Base-by-base conservation (phyloP, 805 yeast genomes). In the Alloascoidea africana region DNA sequence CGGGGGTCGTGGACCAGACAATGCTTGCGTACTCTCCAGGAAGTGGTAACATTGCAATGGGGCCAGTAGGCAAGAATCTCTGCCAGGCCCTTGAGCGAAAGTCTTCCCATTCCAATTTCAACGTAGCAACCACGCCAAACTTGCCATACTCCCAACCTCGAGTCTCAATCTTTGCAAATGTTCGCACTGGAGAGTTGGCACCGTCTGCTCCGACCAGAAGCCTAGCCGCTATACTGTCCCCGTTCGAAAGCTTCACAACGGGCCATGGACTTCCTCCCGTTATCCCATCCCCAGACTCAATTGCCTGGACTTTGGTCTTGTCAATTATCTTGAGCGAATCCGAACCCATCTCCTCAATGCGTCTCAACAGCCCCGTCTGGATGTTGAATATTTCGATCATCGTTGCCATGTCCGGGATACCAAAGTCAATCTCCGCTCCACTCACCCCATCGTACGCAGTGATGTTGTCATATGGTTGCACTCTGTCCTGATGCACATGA, bases 121-220 rank as follows among this genome's bases (percentile, higher is more conserved):
- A 56, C 0, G 95, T 81, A 0, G 91, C 96, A 2, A 91, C 98
- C n/a, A 87, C 76, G 1, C 97, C 98, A 59, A 76, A 83, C 36
- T 84, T 67, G 46, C 78, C 65, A 57, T 91, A 91, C 36, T 70
- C 71, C 97, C 97, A 91, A 13, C 98, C 98, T 36, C 94, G 68
- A 2, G 93, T 73, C 51, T 76, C 77, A 39, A 91, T 86, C 2
- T 71, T 75, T 0, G 96, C 79, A 50, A 69, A 87, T 44, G 69
- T 66, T 36, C 96, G 68, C 4, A 82, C 97, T 0, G 96, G 96
- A 1, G 96, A 86, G 54, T 86, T 84, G 54, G 76, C 85, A 1
- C 98, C 98, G 54, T 91, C 98, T 32, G 96, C 94, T 5, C 98
- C 98, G 13, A 91, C 73, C 15, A 87, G 61, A n/a, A 87, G 62